Evolutionary conservation across 176 grass and related monocot genomes (phyloP).

Genomic region (Bonia amplexicaulis): DNA sequence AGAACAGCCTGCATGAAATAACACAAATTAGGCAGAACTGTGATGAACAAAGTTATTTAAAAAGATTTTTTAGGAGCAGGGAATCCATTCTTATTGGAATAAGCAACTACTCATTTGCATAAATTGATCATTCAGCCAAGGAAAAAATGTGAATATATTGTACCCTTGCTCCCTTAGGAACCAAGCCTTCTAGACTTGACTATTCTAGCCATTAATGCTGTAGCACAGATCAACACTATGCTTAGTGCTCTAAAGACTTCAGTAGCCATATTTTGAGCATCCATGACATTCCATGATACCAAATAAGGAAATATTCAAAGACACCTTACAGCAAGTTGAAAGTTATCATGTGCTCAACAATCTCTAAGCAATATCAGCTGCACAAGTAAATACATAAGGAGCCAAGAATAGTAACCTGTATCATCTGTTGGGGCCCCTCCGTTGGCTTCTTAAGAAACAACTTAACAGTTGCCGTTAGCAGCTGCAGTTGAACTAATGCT

Average conservation of each 20-base stretch:
- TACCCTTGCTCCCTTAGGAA: neutral
- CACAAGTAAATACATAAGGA: neutral
- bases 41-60: neutral
- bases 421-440: conserved; percentile 96
- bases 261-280: conserved; percentile 5
- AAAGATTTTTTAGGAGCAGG: neutral
- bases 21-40: conserved; percentile 17
- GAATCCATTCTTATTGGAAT: neutral
- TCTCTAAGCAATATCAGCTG: neutral
- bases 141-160: neutral
- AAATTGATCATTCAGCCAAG: neutral
- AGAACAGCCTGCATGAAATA: conserved; percentile 77
- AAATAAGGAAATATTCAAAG: conserved; percentile 13
- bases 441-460: conserved; percentile 98
- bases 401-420: conserved; percentile 66
- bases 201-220: neutral
- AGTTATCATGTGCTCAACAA: neutral
- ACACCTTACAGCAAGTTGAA: neutral
- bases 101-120: neutral
- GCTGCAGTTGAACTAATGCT: conserved; percentile 79
- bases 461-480: conserved; percentile 83
- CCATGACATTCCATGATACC: neutral
- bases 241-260: neutral
- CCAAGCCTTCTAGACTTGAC: neutral
- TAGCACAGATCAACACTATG: neutral